Conservation (phyloP, 2,329 filamentous ascomycete genomes). For the Diplodia sapinea region DNA sequence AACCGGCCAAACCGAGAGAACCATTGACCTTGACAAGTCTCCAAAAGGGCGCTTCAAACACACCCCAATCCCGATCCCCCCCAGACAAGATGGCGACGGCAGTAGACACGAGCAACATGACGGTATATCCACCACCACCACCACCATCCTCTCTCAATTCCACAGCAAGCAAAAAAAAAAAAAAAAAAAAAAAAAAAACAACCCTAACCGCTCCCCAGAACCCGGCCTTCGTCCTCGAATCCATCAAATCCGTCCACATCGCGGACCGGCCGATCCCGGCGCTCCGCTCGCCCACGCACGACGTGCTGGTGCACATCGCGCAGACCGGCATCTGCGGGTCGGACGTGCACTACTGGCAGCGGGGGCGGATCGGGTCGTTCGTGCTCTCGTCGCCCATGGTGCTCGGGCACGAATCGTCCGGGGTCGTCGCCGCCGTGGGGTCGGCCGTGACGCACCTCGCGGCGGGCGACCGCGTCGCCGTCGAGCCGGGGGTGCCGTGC, state of each 20-base stretch:
- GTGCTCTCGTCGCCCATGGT: constrained; percentile 34
- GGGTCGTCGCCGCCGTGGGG: constrained; percentile 33
- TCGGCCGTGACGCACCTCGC: constrained; percentile 33
- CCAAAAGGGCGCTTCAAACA: no score
- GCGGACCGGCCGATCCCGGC: constrained; percentile 52
- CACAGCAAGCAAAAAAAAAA: not conserved
- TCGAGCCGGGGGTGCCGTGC: constrained; percentile 37
- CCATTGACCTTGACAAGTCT: not conserved
- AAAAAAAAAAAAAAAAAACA: no score
- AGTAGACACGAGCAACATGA: constrained; percentile 13
- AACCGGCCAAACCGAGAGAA: no score
- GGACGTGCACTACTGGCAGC: constrained; percentile 34
- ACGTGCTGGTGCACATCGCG: constrained; percentile 32
- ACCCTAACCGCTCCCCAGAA: constrained; percentile 43
- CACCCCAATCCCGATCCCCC: not conserved
- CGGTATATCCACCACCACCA: not conserved
- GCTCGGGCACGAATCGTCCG: constrained; percentile 37
- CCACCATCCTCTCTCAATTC: not conserved
- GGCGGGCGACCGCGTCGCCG: constrained; percentile 36
- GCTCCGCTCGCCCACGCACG: constrained; percentile 33
- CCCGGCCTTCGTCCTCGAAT: constrained; percentile 56
- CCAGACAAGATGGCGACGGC: constrained; percentile 3
- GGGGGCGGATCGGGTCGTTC: constrained; percentile 34
- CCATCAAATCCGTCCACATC: constrained; percentile 53
- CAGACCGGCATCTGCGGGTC: constrained; percentile 35